Evolutionary conservation across 768 basidiomycete species (phyloP).

Genomic region (Pisolithus orientalis): DNA sequence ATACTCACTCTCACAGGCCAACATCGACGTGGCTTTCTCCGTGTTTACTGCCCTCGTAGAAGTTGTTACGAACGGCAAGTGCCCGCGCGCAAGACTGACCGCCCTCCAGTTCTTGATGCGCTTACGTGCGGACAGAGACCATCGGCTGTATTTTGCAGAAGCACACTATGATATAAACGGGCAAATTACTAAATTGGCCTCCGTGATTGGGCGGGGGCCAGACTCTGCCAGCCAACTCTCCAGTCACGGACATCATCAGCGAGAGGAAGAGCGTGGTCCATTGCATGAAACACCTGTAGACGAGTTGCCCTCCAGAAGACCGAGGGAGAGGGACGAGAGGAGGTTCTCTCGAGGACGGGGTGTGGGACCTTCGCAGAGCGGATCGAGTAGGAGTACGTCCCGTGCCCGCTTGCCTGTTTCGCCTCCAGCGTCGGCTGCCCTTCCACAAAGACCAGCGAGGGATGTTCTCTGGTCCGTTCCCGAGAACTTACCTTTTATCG

Average conservation of each 20-base stretch:
- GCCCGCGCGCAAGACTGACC: slow-evolving; percentile 57
- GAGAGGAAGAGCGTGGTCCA: slow-evolving; percentile 21
- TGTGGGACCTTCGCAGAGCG: slow-evolving; percentile 37
- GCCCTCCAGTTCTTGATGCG: slow-evolving; percentile 85
- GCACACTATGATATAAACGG: slow-evolving; percentile 50
- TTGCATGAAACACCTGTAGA: slow-evolving; percentile 19
- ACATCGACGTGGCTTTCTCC: slow-evolving; percentile 45
- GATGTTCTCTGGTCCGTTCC: slow-evolving; percentile 65
- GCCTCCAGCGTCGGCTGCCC: slow-evolving; percentile 17
- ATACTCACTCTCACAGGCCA: slow-evolving; percentile 39
- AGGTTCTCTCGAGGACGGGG: slow-evolving; percentile 47
- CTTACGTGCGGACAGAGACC: slow-evolving; percentile 84
- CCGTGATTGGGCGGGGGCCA: slow-evolving; percentile 51
- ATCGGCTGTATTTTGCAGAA: slow-evolving; percentile 68
- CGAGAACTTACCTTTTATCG: slow-evolving; percentile 53
- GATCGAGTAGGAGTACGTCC: slow-evolving; percentile 57
- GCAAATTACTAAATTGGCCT: slow-evolving; percentile 51
- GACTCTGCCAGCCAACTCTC: slow-evolving; percentile 11
- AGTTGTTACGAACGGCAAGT: slow-evolving; percentile 40
- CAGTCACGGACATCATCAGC: background rate
- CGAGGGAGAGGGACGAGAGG: slow-evolving; percentile 49
- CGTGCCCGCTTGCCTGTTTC: slow-evolving; percentile 37
- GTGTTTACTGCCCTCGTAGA: slow-evolving; percentile 49
- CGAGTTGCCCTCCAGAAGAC: slow-evolving; percentile 32
- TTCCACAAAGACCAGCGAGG: slow-evolving; percentile 27